Base-by-base conservation (phyloP, 2,329 filamentous ascomycete genomes). In the Ophiostoma fasciatum region DNA sequence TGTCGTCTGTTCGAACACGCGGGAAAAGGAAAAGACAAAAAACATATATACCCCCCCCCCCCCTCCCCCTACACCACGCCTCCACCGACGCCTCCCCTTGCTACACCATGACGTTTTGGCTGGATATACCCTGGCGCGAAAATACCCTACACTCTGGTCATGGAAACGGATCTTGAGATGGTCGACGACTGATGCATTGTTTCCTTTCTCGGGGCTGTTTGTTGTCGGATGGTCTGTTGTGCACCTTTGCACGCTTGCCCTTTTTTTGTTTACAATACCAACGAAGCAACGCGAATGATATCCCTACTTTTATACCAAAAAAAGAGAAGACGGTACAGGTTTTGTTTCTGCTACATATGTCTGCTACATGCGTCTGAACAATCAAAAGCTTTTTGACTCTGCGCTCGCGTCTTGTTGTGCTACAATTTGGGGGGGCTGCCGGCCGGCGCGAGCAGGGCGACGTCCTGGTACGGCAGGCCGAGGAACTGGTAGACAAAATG, bases 401-500 rank as follows among this genome's bases (percentile, higher is more conserved):
- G n/a, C n/a, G n/a, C n/a, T n/a, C n/a, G n/a, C n/a, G n/a, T n/a
- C n/a, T n/a, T n/a, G 23, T 26, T 28, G 19, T 23, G 25, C 26
- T 27, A 36, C 20, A 36, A 21, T 14, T 36, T 39, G 7, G 14
- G 22, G 9, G 9, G 9, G 14, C 12, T 19, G 5, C 9, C 18
- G 27, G 15, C 5, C 32, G 4, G 26, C 11, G 23, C 37, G 1
- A 36, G 17, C 11, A 44, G 25, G 12, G 23, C 26, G 17, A 78
- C 48, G 39, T 74, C 68, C 41, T 61, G 63, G 51, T 65, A 74
- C 5, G 69, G 70, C 31, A 84, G 46, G 0, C 62, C 74, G 30
- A 85, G 52, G 49, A 71, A 78, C 39, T 68, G 60, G 57, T 77
- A 85, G 46, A 87, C 67, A 46, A 71, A 79, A 45, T 75, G 68